Conservation (phyloP, 2,329 filamentous ascomycete species). For the Exophiala sp. region DNA sequence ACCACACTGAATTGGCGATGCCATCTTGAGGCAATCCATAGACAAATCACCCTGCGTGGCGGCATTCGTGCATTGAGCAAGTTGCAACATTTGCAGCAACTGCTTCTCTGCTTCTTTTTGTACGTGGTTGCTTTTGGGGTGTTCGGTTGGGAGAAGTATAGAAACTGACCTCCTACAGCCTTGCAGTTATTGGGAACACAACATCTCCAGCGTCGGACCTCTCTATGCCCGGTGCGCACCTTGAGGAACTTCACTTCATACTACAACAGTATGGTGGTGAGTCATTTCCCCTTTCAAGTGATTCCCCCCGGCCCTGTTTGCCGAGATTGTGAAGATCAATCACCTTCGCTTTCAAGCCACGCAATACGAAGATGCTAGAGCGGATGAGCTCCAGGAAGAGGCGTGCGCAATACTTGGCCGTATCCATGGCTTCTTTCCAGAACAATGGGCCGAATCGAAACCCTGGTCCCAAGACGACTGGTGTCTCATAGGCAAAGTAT, state of each 20-base stretch:
- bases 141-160: constrained; percentile 11
- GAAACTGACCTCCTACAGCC: constrained; percentile 28
- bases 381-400: constrained; percentile 24
- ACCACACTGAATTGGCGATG: background rate
- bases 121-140: constrained; percentile 15
- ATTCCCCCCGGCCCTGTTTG: constrained; percentile 32
- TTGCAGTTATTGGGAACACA: constrained; percentile 35
- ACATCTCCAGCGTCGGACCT: constrained; percentile 35
- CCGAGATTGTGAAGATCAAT: constrained; percentile 36
- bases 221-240: constrained; percentile 26
- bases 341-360: constrained; percentile 31
- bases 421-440: constrained; percentile 32
- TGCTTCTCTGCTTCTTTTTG: background rate
- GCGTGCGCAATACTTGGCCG: constrained; percentile 30
- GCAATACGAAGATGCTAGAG: constrained; percentile 7
- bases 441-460: constrained; percentile 32
- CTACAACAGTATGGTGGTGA: constrained; percentile 10
- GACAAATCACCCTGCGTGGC: background rate
- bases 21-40: background rate
- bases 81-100: background rate
- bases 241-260: constrained; percentile 31
- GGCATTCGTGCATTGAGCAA: constrained; percentile 2
- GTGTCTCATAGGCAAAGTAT: constrained; percentile 31
- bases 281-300: background rate
- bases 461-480: constrained; percentile 28